Percentiles rank a stretch among this genome's conserved stretches.
phyloP scores from a whole-genome alignment of 2,329 filamentous ascomycete genomes.

The Xylariales sp. region DNA sequence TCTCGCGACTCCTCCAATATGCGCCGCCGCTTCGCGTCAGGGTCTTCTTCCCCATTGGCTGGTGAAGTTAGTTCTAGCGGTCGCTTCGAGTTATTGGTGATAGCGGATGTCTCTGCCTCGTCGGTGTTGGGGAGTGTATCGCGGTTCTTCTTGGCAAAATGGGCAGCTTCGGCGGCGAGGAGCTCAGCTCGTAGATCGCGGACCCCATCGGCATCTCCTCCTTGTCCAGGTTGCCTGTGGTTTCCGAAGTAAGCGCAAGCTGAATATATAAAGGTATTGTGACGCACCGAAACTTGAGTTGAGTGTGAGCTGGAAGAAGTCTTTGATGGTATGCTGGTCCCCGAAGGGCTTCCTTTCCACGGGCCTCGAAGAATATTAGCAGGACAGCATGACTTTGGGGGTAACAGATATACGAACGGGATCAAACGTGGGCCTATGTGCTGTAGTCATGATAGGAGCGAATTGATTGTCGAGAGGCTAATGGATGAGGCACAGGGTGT shows the following conservation, averaged over 20 bases:
- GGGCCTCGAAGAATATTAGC: conserved; percentile 66
- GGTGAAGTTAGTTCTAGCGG: conserved; percentile 65
- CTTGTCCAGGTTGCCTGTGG: conserved; percentile 82
- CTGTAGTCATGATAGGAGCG: conserved; percentile 67
- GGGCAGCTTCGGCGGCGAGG: conserved; percentile 85
- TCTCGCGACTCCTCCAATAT: conserved; percentile 90
- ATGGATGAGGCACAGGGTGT: not conserved
- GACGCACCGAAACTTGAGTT: conserved; percentile 83
- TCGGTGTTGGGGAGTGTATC: conserved; percentile 59
- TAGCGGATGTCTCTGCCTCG: conserved; percentile 53
- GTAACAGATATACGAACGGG: conserved; percentile 68
- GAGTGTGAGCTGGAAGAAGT: conserved; percentile 91
- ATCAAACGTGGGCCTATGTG: conserved; percentile 92
- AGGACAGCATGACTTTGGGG: not conserved
- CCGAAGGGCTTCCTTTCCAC: conserved; percentile 92
- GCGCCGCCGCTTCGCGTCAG: conserved; percentile 83
- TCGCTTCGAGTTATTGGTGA: conserved; percentile 68
- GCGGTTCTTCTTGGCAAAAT: conserved; percentile 87
- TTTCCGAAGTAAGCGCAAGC: conserved; percentile 1
- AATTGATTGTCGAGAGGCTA: conserved; percentile 2
- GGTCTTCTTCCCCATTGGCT: conserved; percentile 69
- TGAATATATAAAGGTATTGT: not conserved
- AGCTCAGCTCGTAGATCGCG: conserved; percentile 92
- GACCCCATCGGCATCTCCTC: conserved; percentile 77
- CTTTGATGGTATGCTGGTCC: conserved; percentile 97